Conservation (phyloP, 1,284 basidiomycete genomes). For the Apiotrichum akiyoshidainum region DNA sequence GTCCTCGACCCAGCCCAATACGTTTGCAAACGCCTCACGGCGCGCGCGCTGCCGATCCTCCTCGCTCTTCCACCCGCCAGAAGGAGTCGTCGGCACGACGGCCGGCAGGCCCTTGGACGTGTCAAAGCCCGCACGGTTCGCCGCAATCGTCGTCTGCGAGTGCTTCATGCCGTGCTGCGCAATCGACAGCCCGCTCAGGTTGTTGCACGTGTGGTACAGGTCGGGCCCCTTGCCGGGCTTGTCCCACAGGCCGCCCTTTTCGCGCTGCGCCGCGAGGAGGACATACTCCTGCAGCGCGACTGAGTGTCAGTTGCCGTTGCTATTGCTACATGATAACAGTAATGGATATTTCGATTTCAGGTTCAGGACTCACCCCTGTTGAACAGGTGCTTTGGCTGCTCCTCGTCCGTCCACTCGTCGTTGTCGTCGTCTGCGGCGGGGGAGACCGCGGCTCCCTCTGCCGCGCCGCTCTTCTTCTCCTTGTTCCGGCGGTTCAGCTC, state of each 20-base stretch:
- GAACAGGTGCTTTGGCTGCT: constrained; percentile 32
- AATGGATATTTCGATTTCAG: neutral
- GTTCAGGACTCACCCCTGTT: constrained; percentile 44
- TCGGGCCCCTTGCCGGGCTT: constrained; percentile 90
- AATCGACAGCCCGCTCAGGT: constrained; percentile 78
- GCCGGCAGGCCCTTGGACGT: constrained; percentile 31
- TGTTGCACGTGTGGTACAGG: constrained; percentile 87
- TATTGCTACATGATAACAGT: neutral
- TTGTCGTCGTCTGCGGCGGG: constrained; percentile 27
- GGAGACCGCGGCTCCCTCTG: neutral
- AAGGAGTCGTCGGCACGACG: constrained; percentile 23
- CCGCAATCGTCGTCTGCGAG: constrained; percentile 53
- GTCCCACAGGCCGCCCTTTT: constrained; percentile 70
- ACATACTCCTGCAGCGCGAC: constrained; percentile 83
- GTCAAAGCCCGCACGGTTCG: constrained; percentile 46
- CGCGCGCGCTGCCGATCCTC: constrained; percentile 53
- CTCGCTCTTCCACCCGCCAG: constrained; percentile 34
- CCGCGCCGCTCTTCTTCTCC: constrained; percentile 18
- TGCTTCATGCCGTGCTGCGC: constrained; percentile 74
- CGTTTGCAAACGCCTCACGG: constrained; percentile 59
- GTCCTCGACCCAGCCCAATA: constrained; percentile 73
- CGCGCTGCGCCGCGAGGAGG: constrained; percentile 77
- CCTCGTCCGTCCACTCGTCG: constrained; percentile 29
- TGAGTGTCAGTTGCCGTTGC: constrained; percentile 13
- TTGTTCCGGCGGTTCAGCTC: constrained; percentile 54